These are phyloP conservation scores for Saccharomycopsis olivae DNA, from an alignment of 805 yeast species.

Conservation along the genomic window DNA sequence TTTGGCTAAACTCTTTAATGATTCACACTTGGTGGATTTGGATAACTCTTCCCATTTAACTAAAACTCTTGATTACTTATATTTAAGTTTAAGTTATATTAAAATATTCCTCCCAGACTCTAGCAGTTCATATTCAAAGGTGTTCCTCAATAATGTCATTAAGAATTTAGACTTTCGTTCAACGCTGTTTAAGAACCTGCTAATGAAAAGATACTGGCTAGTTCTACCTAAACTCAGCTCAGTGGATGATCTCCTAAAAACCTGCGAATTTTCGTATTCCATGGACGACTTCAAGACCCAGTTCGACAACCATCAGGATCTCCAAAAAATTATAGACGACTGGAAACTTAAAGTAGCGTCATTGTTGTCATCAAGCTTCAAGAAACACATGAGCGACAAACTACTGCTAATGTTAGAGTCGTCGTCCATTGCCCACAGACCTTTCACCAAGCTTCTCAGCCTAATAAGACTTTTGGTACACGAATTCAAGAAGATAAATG, in stretches of 20 bases:
- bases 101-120: slow-evolving; percentile 6
- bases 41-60: not conserved
- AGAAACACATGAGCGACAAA: not conserved
- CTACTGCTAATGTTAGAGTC: not conserved
- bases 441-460: slow-evolving; percentile 1
- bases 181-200: no score
- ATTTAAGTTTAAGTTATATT: slow-evolving; percentile 1
- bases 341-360: slow-evolving; percentile 3
- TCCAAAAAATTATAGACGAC: not conserved
- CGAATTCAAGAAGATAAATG: slow-evolving; percentile 4
- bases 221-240: no score
- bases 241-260: no score
- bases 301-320: not conserved
- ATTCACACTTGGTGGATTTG: slow-evolving; percentile 1
- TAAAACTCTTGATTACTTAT: slow-evolving; percentile 2
- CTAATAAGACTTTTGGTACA: slow-evolving; percentile 3
- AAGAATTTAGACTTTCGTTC: no score
- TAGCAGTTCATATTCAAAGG: no score
- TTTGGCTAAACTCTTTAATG: not conserved
- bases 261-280: not conserved
- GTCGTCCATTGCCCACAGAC: not conserved
- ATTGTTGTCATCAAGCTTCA: not conserved
- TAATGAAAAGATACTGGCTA: no score
- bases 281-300: slow-evolving; percentile 1
- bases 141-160: no score